These are phyloP conservation scores for Ligustrum vulgare DNA, from an alignment of 257 asterid genomes.

Conservation along the genomic window DNA sequence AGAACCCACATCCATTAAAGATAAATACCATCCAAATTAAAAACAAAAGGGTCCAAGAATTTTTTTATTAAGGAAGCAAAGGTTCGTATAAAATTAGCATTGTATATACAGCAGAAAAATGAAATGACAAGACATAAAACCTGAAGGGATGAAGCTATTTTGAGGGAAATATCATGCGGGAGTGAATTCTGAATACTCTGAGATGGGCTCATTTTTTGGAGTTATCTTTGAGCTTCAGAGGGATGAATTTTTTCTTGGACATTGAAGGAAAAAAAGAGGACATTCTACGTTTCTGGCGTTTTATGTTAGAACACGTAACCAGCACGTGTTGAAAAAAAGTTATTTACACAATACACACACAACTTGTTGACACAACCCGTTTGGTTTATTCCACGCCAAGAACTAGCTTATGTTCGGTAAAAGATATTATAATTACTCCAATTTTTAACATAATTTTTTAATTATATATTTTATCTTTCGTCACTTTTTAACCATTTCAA, in stretches of 20 bases:
- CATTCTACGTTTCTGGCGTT: background rate
- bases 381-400: too few relatives aligned
- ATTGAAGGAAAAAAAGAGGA: background rate
- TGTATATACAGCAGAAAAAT: background rate
- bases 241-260: background rate
- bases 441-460: too few relatives aligned
- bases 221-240: background rate
- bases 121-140: slow-evolving; percentile 26
- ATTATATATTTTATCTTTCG: too few relatives aligned
- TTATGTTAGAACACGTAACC: background rate
- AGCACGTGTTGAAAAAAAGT: background rate
- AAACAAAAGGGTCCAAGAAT: background rate
- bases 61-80: background rate
- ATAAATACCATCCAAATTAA: slow-evolving; percentile 2
- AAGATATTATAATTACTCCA: too few relatives aligned
- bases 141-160: slow-evolving; percentile 73
- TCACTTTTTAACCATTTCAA: too few relatives aligned
- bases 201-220: slow-evolving; percentile 23
- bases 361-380: too few relatives aligned
- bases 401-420: too few relatives aligned
- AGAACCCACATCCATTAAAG: slow-evolving; percentile 29
- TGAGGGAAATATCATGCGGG: slow-evolving; percentile 69
- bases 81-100: too few relatives aligned
- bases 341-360: too few relatives aligned
- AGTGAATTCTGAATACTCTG: slow-evolving; percentile 45